phyloP scores from a whole-genome alignment of 23 red algal species.

The Gracilaria caudata region DNA sequence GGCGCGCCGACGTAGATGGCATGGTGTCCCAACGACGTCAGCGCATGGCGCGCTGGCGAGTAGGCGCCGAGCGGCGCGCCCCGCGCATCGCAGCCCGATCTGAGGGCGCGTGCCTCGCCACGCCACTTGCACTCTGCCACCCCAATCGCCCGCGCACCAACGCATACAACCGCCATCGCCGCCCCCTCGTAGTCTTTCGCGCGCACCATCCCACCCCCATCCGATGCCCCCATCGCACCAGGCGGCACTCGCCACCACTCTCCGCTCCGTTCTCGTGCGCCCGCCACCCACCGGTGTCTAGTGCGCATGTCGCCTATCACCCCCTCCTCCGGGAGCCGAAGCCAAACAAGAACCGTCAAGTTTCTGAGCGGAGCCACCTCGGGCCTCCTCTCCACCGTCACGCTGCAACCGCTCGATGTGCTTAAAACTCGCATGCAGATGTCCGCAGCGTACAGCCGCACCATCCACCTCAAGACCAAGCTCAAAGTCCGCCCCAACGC shows the following conservation, averaged over 20 bases:
- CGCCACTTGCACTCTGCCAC: too few relatives aligned
- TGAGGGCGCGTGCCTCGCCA: too few relatives aligned
- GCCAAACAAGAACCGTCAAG: constrained; percentile 36
- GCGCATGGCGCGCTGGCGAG: too few relatives aligned
- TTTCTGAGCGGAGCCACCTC: constrained; percentile 80
- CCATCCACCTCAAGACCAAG: constrained; percentile 40
- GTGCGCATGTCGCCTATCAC: constrained; percentile 31
- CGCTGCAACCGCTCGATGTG: constrained; percentile 96
- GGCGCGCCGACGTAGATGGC: neutral
- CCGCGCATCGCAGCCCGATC: too few relatives aligned
- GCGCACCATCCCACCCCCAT: neutral
- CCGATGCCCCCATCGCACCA: constrained; percentile 34
- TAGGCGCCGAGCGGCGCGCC: too few relatives aligned
- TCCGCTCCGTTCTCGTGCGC: neutral
- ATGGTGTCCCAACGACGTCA: too few relatives aligned
- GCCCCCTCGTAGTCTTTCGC: neutral
- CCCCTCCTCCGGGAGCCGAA: constrained; percentile 10
- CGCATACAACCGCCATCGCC: neutral
- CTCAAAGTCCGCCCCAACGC: constrained; percentile 46
- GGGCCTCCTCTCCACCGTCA: constrained; percentile 83
- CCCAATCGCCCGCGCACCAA: neutral
- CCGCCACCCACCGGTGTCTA: neutral
- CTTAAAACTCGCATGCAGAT: constrained; percentile 98
- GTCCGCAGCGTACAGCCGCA: constrained; percentile 64
- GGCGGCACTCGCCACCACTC: constrained; percentile 5